A percentile compares a stretch with the other conserved stretches of the same genome.
Evolutionary conservation across 2,329 filamentous ascomycete genomes (phyloP).

Genomic region (Paracoccidioides lutzii): DNA sequence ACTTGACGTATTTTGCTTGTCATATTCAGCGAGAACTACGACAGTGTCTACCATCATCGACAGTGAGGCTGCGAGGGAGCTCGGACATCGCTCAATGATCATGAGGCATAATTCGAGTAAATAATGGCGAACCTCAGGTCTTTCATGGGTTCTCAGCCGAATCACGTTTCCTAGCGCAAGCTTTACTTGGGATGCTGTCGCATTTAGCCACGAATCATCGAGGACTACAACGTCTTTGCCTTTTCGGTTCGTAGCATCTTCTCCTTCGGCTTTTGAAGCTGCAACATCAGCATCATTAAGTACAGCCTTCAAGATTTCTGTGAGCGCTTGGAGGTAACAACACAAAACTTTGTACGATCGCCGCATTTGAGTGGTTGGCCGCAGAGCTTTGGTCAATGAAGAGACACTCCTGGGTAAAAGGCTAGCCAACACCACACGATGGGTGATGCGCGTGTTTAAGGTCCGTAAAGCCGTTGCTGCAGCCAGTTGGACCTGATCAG

Average conservation of each 20-base stretch:
- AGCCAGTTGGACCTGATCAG: slow-evolving; percentile 56
- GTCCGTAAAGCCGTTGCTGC: slow-evolving; percentile 53
- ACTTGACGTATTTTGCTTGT: slow-evolving; percentile 30
- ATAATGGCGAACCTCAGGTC: slow-evolving; percentile 53
- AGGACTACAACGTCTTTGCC: slow-evolving; percentile 28
- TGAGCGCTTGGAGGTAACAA: slow-evolving; percentile 47
- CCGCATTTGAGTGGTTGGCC: slow-evolving; percentile 51
- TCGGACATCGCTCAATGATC: slow-evolving; percentile 65
- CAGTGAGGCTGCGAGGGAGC: slow-evolving; percentile 55
- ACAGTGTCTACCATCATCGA: slow-evolving; percentile 69
- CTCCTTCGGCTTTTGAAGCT: slow-evolving; percentile 4
- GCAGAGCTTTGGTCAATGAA: slow-evolving; percentile 60
- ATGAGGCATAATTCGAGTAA: slow-evolving; percentile 59
- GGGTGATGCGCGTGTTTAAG: slow-evolving; percentile 51
- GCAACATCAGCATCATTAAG: slow-evolving; percentile 34
- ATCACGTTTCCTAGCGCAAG: slow-evolving; percentile 66
- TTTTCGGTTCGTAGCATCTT: slow-evolving; percentile 13
- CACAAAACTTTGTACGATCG: slow-evolving; percentile 52
- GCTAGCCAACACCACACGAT: slow-evolving; percentile 63
- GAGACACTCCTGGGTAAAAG: slow-evolving; percentile 86
- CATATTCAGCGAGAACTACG: slow-evolving; percentile 50
- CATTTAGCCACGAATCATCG: slow-evolving; percentile 58
- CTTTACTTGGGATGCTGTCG: slow-evolving; percentile 69
- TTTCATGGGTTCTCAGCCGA: slow-evolving; percentile 59
- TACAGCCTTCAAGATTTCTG: slow-evolving; percentile 31